These are phyloP conservation scores for Fraxinus pennsylvanica DNA, from an alignment of 257 asterid genomes.

Conservation along the genomic window DNA sequence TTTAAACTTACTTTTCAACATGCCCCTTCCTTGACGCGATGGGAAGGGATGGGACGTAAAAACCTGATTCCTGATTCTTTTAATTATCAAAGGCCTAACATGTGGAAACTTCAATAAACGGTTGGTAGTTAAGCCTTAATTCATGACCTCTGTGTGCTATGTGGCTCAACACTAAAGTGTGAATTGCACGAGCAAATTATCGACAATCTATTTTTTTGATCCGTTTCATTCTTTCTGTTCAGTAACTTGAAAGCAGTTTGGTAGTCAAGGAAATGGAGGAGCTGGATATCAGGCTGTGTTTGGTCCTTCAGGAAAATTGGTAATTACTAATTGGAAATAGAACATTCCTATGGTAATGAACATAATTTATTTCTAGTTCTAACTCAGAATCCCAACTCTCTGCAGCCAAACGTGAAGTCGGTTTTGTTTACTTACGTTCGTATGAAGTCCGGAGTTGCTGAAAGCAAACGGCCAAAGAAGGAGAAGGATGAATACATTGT, in stretches of 20 bases:
- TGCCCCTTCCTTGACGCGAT: too few relatives aligned
- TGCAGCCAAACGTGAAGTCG: not conserved
- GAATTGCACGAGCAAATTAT: not conserved
- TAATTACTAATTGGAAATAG: not conserved
- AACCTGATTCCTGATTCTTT: not conserved
- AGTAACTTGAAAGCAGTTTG: not conserved
- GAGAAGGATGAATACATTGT: slow-evolving; percentile 81
- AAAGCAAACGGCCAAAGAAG: slow-evolving; percentile 91
- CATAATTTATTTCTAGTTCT: too few relatives aligned
- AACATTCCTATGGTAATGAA: not conserved
- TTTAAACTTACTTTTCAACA: not conserved
- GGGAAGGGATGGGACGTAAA: not conserved
- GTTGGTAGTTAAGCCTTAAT: not conserved
- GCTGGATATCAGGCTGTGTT: not conserved
- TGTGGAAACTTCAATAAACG: not conserved
- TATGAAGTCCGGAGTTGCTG: slow-evolving; percentile 80
- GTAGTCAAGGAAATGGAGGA: not conserved
- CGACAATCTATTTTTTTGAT: not conserved
- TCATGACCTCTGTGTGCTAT: not conserved
- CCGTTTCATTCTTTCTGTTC: not conserved
- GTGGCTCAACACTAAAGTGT: not conserved
- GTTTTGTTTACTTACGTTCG: slow-evolving; percentile 52
- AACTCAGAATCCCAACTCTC: not conserved
- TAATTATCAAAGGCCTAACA: not conserved
- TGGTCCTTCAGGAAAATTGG: not conserved